Conservation (phyloP, 164 flowering plant genomes). For the Aristolochia contorta region DNA sequence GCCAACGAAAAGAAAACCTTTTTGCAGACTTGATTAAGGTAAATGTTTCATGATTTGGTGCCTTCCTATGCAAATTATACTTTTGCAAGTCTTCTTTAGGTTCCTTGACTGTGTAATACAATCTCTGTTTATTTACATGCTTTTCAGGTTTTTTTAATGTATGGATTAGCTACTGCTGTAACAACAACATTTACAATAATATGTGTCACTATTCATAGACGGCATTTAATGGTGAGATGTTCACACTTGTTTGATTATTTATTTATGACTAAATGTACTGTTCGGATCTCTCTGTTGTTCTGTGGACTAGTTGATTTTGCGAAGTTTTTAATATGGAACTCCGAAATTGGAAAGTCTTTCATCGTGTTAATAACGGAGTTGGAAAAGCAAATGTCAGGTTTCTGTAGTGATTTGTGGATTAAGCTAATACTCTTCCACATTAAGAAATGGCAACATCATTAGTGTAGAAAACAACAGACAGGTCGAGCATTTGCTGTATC, state of each 20-base stretch:
- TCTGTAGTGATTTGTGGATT: too few relatives aligned
- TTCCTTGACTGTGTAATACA: too few relatives aligned
- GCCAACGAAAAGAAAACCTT: conserved; percentile 15
- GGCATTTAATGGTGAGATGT: conserved; percentile 87
- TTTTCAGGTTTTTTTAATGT: conserved; percentile 57
- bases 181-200: conserved; percentile 49
- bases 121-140: background rate
- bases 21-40: conserved; percentile 46
- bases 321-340: conserved; percentile 7
- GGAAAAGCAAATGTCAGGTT: too few relatives aligned
- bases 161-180: conserved; percentile 53
- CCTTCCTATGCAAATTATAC: too few relatives aligned
- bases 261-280: background rate
- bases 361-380: too few relatives aligned
- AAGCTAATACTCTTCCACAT: too few relatives aligned
- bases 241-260: background rate
- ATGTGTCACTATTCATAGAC: conserved; percentile 82
- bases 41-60: background rate
- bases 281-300: background rate
- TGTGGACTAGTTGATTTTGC: background rate
- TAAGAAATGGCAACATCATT: too few relatives aligned
- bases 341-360: too few relatives aligned
- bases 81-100: too few relatives aligned
- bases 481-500: too few relatives aligned
- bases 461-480: too few relatives aligned